These are phyloP conservation scores for Decorospora gaudefroyi DNA, from an alignment of 2,329 filamentous ascomycete species.

Conservation along the genomic window DNA sequence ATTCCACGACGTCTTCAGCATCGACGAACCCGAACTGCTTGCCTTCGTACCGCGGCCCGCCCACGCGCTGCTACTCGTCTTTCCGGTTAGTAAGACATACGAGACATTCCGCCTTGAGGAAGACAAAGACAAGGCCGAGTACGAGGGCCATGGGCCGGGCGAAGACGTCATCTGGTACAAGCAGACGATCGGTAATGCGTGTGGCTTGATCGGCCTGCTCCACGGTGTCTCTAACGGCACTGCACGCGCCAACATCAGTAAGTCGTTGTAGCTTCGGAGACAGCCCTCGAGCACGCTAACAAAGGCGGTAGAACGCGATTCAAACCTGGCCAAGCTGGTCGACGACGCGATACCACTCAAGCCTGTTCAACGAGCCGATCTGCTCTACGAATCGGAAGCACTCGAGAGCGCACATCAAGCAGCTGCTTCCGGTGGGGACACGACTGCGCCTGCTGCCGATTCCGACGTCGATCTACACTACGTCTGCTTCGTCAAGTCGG, in stretches of 20 bases:
- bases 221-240: constrained; percentile 83
- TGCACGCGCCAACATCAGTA: constrained; percentile 55
- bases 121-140: constrained; percentile 67
- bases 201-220: constrained; percentile 86
- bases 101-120: constrained; percentile 75
- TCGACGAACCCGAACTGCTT: constrained; percentile 82
- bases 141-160: constrained; percentile 66
- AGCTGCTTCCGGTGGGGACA: constrained; percentile 78
- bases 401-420: constrained; percentile 78
- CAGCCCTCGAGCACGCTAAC: constrained; percentile 20
- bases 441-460: constrained; percentile 74
- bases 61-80: constrained; percentile 86
- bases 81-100: constrained; percentile 80
- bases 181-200: constrained; percentile 94
- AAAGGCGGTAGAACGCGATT: constrained; percentile 49
- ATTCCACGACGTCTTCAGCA: constrained; percentile 90
- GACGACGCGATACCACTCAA: constrained; percentile 70
- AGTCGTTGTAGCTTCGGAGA: constrained; percentile 9
- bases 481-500: constrained; percentile 85
- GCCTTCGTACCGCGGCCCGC: constrained; percentile 86
- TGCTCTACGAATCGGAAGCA: constrained; percentile 76
- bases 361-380: constrained; percentile 67
- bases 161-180: constrained; percentile 92
- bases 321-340: constrained; percentile 68
- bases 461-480: constrained; percentile 92